Base-by-base conservation (phyloP, 495 filamentous ascomycete genomes). In the Xanthoparmelia taractica region DNA sequence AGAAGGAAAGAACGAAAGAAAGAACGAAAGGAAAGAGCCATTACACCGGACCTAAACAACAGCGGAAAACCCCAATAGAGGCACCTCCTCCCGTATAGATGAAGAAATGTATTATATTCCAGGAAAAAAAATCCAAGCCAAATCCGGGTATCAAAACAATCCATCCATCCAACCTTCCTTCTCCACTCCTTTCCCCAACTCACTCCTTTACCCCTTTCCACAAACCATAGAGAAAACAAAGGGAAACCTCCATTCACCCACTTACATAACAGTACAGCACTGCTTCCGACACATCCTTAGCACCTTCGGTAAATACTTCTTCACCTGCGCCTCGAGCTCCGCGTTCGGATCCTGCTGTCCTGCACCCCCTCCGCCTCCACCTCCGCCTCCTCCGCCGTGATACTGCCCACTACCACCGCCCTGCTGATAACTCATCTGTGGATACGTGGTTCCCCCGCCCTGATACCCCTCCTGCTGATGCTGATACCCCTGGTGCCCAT, bases 261-360 rank as follows among this genome's bases (percentile, higher is more conserved):
- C 20, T 59, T 77, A 95, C 90, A 93, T 93, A 64, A 95, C 84
- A 23, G 85, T 74, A 78, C 90, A 95, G 72, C 90, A 88, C 62
- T 80, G 82, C 72, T 79, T 85, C 71, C 82, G 83, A 59, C 91
- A 73, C 75, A 87, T 87, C 63, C 78, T 80, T 66, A 90, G 67
- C 23, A 87, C 64, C 69, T 72, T 76, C 17, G 83, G 82, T 63
- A 90, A 62, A 48, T 87, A 61, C 65, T 84, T 85, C 72, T 83
- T 82, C 54, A 85, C 83, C 63, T 85, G 65, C 72, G 85, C 71
- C 73, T 86, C 87, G 37, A 89, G 65, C 68, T 87, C 81, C 61
- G 88, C 85, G 57, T 82, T 79, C 66, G 85, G 74, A 59, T 82
- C 71, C 36, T 77, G 73, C 52, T 78, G 72, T 59, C 23, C 25